Base-by-base conservation (phyloP, 2,329 filamentous ascomycete genomes). In the Canariomyces notabilis region DNA sequence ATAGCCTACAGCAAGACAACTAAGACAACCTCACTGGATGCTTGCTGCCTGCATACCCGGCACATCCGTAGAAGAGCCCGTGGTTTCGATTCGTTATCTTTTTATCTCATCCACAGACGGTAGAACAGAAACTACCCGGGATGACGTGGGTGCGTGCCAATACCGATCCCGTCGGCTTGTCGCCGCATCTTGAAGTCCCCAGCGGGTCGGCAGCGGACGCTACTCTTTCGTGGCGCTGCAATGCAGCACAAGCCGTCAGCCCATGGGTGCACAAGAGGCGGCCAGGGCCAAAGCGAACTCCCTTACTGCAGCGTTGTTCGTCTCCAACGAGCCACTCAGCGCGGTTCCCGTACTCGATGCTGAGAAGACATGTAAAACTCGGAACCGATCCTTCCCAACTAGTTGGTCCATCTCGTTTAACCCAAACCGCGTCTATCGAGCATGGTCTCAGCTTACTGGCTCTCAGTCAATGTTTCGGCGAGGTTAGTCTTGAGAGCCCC, bases 71-170 rank as follows among this genome's bases (percentile, higher is more conserved):
- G 26, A 12, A 29, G 41, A 44, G 42, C 31, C 44, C 44, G 54
- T 51, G 51, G 49, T 48, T 49, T 45, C 33, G 22, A 42, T 22
- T 38, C 37, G 8, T n/a, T 15, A 12, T 11, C 18, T 12, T 37
- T 29, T 12, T 8, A 29, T 29, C 8, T 12, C 26, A 29, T 29
- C 26, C 26, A 29, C 26, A 12, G 26, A 9, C 26, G 26, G 14
- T 29, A 29, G 26, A 8, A 29, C 7, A 5, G 26, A 29, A 26
- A 29, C 26, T 4, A 12, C 26, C 26, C 9, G 26, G 14, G 26
- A 29, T 8, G 9, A 29, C 7, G 26, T 8, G 26, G 26, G 9
- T 4, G 4, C 26, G 7, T 8, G 26, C 14, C 26, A 8, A 4
- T 12, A 3, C 26, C 26, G 4, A 8, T 12, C 22, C 22, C 6